These are phyloP conservation scores for Linanthus parryae DNA, from an alignment of 148 eudicot species.

Conservation along the genomic window DNA sequence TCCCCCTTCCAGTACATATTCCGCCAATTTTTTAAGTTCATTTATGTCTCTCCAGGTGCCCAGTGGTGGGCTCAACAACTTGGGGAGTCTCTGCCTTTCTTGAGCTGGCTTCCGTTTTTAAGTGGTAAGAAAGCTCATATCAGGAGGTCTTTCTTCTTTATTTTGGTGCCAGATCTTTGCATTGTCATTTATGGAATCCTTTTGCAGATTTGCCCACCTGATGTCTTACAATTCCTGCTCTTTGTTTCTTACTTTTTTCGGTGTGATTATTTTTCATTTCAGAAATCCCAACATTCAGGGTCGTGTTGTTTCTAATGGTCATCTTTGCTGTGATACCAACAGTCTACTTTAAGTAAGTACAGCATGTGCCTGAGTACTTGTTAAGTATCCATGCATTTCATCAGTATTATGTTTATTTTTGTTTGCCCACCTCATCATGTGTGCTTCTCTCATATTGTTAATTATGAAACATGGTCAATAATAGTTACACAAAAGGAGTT, in stretches of 20 bases:
- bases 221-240: not conserved
- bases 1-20: not conserved
- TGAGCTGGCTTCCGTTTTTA: slow-evolving; percentile 77
- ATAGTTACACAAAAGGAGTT: no score
- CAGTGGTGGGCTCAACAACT: slow-evolving; percentile 93
- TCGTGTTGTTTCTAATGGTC: slow-evolving; percentile 32
- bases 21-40: not conserved
- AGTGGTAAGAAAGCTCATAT: slow-evolving; percentile 53
- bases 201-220: not conserved
- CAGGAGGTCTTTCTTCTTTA: not conserved
- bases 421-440: no score
- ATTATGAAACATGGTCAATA: no score
- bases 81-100: slow-evolving; percentile 69
- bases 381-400: no score
- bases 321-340: slow-evolving; percentile 53
- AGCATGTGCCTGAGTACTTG: no score
- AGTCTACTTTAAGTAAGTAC: slow-evolving; percentile 39
- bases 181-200: not conserved
- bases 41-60: slow-evolving; percentile 45
- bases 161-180: not conserved
- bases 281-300: slow-evolving; percentile 35
- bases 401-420: no score
- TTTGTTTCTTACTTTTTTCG: not conserved
- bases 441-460: no score
- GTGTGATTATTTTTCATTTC: no score